A percentile compares a stretch with the other conserved stretches of the same genome.
Evolutionary conservation across 2,329 filamentous ascomycete genomes (phyloP).

Genomic region (Aphanocladium album): DNA sequence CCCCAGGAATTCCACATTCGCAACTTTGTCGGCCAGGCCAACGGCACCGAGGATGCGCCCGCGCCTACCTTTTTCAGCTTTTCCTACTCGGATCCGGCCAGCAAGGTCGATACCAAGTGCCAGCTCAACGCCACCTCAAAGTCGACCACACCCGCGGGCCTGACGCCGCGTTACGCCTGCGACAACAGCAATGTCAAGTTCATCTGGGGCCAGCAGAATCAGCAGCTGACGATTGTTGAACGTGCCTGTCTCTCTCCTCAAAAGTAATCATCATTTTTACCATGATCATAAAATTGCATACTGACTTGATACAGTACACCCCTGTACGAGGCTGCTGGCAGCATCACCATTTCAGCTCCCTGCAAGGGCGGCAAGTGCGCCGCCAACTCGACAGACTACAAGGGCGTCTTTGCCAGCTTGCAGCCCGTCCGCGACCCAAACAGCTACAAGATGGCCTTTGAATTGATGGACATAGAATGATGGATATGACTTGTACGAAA

Average conservation of each 20-base stretch:
- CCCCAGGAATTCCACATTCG: conserved; percentile 35
- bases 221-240: conserved; percentile 40
- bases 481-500: background rate
- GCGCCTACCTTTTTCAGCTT: conserved; percentile 33
- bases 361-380: conserved; percentile 11
- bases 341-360: conserved; percentile 13
- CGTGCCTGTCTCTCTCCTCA: conserved; percentile 33
- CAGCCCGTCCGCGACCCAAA: conserved; percentile 13
- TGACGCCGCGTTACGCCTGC: conserved; percentile 37
- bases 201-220: conserved; percentile 29
- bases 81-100: conserved; percentile 35
- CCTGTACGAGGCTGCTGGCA: conserved; percentile 17
- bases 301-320: conserved; percentile 8
- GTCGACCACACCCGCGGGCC: conserved; percentile 26
- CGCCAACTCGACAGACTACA: conserved; percentile 13
- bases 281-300: background rate
- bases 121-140: conserved; percentile 38
- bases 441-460: conserved; percentile 9
- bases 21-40: conserved; percentile 31
- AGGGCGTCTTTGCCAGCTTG: conserved; percentile 12
- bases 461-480: conserved; percentile 5
- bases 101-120: conserved; percentile 37
- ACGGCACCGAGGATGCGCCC: conserved; percentile 25
- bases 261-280: conserved; percentile 27
- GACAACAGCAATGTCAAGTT: conserved; percentile 38